Conservation (phyloP, 257 asterid species). For the Solanum raphanifolium region DNA sequence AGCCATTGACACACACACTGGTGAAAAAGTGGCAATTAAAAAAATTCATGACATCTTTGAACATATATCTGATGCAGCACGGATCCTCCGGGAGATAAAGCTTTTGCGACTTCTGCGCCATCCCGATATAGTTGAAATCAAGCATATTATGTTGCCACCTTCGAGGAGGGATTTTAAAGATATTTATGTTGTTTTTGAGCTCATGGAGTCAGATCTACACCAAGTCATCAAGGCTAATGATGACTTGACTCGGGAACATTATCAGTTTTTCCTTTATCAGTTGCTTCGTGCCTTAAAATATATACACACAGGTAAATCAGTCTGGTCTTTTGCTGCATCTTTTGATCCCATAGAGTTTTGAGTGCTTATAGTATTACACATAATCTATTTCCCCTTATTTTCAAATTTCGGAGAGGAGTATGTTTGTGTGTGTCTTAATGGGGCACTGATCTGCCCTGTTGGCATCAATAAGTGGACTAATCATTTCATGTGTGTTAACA, state of each 20-base stretch:
- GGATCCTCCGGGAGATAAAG: slow-evolving; percentile 88
- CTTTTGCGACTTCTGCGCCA: slow-evolving; percentile 82
- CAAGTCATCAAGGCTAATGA: slow-evolving; percentile 96
- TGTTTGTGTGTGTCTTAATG: background rate
- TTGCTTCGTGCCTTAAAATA: slow-evolving; percentile 83
- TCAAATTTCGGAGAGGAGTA: background rate
- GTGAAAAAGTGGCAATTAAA: slow-evolving; percentile 86
- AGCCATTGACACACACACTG: slow-evolving; percentile 69
- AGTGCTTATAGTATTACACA: background rate
- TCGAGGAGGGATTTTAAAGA: slow-evolving; percentile 81
- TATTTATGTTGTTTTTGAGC: slow-evolving; percentile 90
- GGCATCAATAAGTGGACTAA: background rate
- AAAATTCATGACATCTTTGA: slow-evolving; percentile 79
- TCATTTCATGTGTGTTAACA: slow-evolving; percentile 7
- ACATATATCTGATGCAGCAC: slow-evolving; percentile 84
- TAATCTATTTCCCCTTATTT: background rate
- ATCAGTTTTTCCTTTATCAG: slow-evolving; percentile 84
- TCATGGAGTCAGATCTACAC: slow-evolving; percentile 92
- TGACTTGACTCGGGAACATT: slow-evolving; percentile 84
- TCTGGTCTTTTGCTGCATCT: background rate
- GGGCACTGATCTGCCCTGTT: background rate
- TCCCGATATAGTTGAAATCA: slow-evolving; percentile 92
- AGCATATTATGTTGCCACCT: slow-evolving; percentile 90
- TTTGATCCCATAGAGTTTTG: background rate
- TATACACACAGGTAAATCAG: slow-evolving; percentile 66